Evolutionary conservation across 306 rosid species (phyloP), one percentile per base, ranked within the genome.

Genomic region (Quercus berberidifolia): DNA sequence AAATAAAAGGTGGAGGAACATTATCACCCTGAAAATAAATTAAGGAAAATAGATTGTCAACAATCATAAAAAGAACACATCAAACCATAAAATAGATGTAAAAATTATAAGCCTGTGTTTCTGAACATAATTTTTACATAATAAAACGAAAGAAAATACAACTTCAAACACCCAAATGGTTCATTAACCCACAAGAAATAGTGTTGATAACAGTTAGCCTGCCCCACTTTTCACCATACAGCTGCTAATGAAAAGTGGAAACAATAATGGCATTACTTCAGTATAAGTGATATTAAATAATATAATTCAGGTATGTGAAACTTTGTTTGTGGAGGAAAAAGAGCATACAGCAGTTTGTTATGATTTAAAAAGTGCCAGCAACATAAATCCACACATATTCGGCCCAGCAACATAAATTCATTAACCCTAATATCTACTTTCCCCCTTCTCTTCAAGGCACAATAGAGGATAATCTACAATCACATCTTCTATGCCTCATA

Each of bases 1-100:
- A 83, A 8, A 82, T 70, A 70, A 87, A 84, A 35, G 99, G 99
- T 4, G 92, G 85, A 33, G 97, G 98, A 80, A 92, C 98, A 74
- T 90, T 90, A 70, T 91, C 93, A 71, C 99, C 99, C 99, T 96
- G 76, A 19, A 68, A 83, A 78, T 74, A 55, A 58, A 21, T 52
- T 33, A 25, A 51, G 68, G 65, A 58, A 49, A 71, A 79, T 7
- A 71, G 52, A 52, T 49, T 23, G 51, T 56, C 25, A 80, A 30
- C 25, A 68, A 71, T 49, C 11, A 60, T 21, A 21, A 38, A 49
- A 79, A 52, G 69, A 31, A 28, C 21, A 77, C 15, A 28, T 62
- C 33, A 74, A 26, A 75, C 65, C 25, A 69, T 8, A 60, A 31
- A 28, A 21, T n/a, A 79, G 14, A 19, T 41, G 33, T 25, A 52